Evolutionary conservation across 176 grass and related monocot species (phyloP).

Genomic region (Oryza glumipatula): DNA sequence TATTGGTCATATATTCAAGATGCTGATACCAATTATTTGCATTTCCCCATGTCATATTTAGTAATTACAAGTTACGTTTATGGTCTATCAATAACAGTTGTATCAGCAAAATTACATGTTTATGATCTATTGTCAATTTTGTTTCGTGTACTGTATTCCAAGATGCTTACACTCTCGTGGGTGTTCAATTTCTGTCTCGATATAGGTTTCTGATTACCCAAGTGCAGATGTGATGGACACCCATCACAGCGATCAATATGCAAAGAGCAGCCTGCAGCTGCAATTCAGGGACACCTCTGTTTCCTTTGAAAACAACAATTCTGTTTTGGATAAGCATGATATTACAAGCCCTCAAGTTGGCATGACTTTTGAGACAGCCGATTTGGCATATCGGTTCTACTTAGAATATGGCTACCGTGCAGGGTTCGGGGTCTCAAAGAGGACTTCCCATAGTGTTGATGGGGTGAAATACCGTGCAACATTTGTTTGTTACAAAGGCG

Average conservation of each 20-base stretch:
- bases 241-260: conserved; percentile 44
- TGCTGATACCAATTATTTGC: conserved; percentile 5
- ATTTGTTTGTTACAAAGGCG: conserved; percentile 88
- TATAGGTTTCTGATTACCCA: conserved; percentile 8
- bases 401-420: conserved; percentile 77
- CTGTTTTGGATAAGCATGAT: conserved; percentile 46
- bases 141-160: conserved; percentile 8
- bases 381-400: conserved; percentile 82
- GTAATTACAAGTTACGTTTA: conserved; percentile 1
- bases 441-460: conserved; percentile 75
- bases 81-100: neutral
- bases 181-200: conserved; percentile 22
- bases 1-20: conserved; percentile 19
- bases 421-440: conserved; percentile 83
- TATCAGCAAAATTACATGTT: neutral
- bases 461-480: conserved; percentile 81
- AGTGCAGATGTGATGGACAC: conserved; percentile 44
- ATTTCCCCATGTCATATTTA: neutral
- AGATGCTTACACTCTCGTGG: neutral
- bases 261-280: conserved; percentile 41
- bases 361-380: conserved; percentile 81
- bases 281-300: conserved; percentile 38
- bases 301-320: conserved; percentile 43
- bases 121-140: neutral
- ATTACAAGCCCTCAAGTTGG: conserved; percentile 57